Percentiles rank a stretch among this genome's conserved stretches.
These are phyloP conservation scores for Boletus sp. DNA, from an alignment of 768 basidiomycete genomes.

Conservation along the genomic window DNA sequence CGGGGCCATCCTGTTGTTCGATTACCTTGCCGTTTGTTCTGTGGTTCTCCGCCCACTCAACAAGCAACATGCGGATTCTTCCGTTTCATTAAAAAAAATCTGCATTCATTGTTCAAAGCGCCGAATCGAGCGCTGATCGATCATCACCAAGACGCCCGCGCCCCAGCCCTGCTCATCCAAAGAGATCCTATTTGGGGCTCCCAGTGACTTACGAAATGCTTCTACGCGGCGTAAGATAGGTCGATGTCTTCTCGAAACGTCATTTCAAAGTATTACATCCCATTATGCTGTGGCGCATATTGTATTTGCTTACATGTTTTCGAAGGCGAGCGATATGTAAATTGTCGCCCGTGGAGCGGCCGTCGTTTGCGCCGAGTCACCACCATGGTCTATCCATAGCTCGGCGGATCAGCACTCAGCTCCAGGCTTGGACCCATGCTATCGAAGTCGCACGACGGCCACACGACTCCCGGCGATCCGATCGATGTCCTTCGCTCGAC, in stretches of 20 bases:
- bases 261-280: slow-evolving; percentile 31
- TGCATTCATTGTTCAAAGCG: slow-evolving; percentile 41
- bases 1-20: slow-evolving; percentile 51
- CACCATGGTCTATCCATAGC: slow-evolving; percentile 44
- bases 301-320: slow-evolving; percentile 39
- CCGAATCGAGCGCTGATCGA: slow-evolving; percentile 6
- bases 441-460: slow-evolving; percentile 15
- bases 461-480: background rate
- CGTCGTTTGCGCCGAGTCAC: background rate
- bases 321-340: slow-evolving; percentile 45
- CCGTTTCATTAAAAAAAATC: background rate
- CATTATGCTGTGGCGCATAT: slow-evolving; percentile 14
- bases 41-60: slow-evolving; percentile 59
- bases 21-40: slow-evolving; percentile 59
- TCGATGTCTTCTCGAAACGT: slow-evolving; percentile 49
- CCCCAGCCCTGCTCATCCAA: slow-evolving; percentile 33
- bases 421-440: slow-evolving; percentile 50
- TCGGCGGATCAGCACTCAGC: slow-evolving; percentile 48
- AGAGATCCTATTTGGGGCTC: slow-evolving; percentile 46
- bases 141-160: slow-evolving; percentile 11
- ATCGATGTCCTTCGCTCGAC: slow-evolving; percentile 10
- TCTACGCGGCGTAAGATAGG: slow-evolving; percentile 39
- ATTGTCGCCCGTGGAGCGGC: slow-evolving; percentile 37
- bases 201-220: slow-evolving; percentile 40
- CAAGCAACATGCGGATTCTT: slow-evolving; percentile 47